These are phyloP conservation scores for Colletotrichum sp. DNA, from an alignment of 2,329 filamentous ascomycete species.

Conservation along the genomic window DNA sequence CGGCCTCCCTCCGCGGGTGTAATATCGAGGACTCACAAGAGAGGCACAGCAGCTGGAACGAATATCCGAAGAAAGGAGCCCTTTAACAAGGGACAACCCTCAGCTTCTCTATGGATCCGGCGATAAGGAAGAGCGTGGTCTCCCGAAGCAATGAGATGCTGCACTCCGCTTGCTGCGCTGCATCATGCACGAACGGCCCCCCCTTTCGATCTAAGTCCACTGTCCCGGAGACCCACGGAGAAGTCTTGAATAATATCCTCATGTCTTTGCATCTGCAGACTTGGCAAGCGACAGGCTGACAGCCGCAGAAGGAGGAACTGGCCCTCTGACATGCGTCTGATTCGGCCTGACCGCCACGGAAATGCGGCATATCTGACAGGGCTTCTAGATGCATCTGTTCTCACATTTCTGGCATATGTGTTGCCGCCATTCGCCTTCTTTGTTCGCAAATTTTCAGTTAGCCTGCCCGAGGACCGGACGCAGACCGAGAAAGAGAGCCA, in stretches of 20 bases:
- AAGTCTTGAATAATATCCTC: constrained; percentile 19
- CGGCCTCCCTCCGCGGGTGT: neutral
- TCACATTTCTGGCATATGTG: neutral
- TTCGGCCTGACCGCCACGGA: neutral
- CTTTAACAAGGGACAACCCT: constrained; percentile 2
- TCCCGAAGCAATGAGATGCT: neutral
- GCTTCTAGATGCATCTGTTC: neutral
- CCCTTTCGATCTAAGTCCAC: neutral
- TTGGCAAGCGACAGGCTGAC: constrained; percentile 1
- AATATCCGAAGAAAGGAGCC: neutral
- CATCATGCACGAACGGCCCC: constrained; percentile 1
- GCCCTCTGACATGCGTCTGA: neutral
- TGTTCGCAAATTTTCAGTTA: neutral
- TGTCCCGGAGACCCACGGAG: constrained; percentile 12
- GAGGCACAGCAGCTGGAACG: neutral
- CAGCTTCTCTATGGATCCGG: neutral
- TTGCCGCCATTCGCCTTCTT: neutral
- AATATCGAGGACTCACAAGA: neutral
- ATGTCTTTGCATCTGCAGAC: constrained; percentile 8
- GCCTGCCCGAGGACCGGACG: neutral
- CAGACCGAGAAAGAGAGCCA: neutral
- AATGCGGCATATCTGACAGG: neutral
- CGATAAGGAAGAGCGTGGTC: neutral
- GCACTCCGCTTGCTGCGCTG: neutral
- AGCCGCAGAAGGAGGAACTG: neutral